These are phyloP conservation scores for Rhododendron vialii DNA, from an alignment of 148 eudicot genomes.

Conservation along the genomic window DNA sequence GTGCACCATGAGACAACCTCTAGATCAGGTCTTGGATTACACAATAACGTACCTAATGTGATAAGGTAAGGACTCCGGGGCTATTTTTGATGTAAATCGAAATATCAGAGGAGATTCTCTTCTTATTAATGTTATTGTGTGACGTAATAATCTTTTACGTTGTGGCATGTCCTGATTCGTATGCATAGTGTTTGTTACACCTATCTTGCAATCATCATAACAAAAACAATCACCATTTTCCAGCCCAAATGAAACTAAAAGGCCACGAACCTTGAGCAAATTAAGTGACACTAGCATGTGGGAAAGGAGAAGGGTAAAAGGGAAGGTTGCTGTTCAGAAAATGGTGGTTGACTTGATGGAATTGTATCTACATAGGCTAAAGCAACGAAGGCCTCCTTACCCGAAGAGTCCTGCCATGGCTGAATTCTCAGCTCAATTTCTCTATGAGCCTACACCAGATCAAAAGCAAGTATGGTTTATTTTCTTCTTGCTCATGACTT, in stretches of 20 bases:
- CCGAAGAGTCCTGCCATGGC: constrained; percentile 61
- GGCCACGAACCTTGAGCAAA: constrained; percentile 73
- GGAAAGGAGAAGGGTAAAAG: constrained; percentile 89
- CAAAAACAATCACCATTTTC: constrained; percentile 8
- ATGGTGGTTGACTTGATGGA: constrained; percentile 99
- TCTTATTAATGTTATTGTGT: neutral
- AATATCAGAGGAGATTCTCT: neutral
- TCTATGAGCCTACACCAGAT: constrained; percentile 88
- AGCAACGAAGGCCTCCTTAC: constrained; percentile 80
- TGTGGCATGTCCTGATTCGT: neutral
- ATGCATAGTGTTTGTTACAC: neutral
- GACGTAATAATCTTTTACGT: neutral
- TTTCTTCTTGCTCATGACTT: neutral
- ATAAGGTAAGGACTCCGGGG: neutral
- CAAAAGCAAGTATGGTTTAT: constrained; percentile 63
- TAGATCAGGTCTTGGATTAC: neutral
- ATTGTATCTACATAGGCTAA: constrained; percentile 83
- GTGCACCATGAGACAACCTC: neutral
- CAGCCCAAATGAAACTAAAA: constrained; percentile 89
- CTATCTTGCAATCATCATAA: neutral
- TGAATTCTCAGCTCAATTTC: constrained; percentile 73
- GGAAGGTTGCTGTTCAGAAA: constrained; percentile 93
- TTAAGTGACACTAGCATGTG: constrained; percentile 74
- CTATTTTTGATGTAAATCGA: neutral
- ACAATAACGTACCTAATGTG: neutral